phyloP scores from a whole-genome alignment of 1,284 basidiomycete genomes.

The Cutaneotrichosporon spelunceum region DNA sequence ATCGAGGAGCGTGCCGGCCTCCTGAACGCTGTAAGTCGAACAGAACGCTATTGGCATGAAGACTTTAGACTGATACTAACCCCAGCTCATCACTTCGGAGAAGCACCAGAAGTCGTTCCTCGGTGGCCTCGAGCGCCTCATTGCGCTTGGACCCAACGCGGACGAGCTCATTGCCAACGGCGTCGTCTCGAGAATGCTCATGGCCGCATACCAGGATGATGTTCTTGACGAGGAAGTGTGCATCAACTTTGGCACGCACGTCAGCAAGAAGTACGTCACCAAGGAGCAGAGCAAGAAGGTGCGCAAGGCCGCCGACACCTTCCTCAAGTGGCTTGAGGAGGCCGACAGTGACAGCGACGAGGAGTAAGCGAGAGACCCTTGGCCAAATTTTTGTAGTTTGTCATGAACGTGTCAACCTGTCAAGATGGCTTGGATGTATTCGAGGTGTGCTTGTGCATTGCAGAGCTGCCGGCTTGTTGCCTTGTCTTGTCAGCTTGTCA shows the following conservation, averaged over 20 bases:
- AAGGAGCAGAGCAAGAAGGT: constrained; percentile 95
- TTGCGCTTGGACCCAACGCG: constrained; percentile 63
- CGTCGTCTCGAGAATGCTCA: constrained; percentile 70
- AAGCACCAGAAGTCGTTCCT: constrained; percentile 94
- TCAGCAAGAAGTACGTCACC: constrained; percentile 96
- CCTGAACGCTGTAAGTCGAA: constrained; percentile 69
- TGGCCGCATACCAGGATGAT: constrained; percentile 91
- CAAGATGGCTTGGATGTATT: too few species aligned
- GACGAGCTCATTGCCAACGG: constrained; percentile 41
- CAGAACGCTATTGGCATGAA: too few species aligned
- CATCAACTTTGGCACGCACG: constrained; percentile 92
- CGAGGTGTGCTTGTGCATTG: too few species aligned
- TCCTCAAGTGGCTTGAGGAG: constrained; percentile 61
- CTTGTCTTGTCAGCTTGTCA: too few species aligned
- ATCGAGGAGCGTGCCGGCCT: constrained; percentile 70
- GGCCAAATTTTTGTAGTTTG: too few species aligned
- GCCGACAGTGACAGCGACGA: constrained; percentile 13
- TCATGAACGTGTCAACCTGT: too few species aligned
- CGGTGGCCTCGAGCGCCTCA: constrained; percentile 80
- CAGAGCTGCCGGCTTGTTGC: too few species aligned
- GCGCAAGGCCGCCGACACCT: constrained; percentile 89
- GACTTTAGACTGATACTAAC: background rate
- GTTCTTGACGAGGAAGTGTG: constrained; percentile 89
- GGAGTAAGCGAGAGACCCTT: background rate
- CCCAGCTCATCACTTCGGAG: constrained; percentile 60